Conservation (phyloP, 352 stramenopile genomes). For the Globisporangium rhizosaccharum region DNA sequence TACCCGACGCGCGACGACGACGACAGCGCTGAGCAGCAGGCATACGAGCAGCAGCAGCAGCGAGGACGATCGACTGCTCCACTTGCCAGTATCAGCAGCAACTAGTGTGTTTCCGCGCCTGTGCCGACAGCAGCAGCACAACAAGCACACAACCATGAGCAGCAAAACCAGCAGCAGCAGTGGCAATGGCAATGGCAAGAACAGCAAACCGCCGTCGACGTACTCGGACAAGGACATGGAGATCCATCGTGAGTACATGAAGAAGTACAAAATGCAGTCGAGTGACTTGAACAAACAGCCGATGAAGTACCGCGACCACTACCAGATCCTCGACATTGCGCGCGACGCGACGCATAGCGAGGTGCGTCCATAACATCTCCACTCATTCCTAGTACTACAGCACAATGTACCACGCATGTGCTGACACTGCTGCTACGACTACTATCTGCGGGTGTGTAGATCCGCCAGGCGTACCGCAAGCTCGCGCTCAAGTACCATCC, state of each 20-base stretch:
- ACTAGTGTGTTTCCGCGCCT: not conserved
- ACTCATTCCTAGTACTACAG: not conserved
- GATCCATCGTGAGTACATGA: slow-evolving; percentile 85
- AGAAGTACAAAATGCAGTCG: slow-evolving; percentile 83
- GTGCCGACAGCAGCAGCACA: not conserved
- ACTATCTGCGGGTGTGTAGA: slow-evolving; percentile 34
- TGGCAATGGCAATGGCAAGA: not conserved
- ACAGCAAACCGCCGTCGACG: slow-evolving; percentile 15
- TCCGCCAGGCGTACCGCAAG: slow-evolving; percentile 90
- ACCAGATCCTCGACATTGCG: slow-evolving; percentile 56
- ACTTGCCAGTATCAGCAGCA: not conserved
- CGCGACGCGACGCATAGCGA: slow-evolving; percentile 64
- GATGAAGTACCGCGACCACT: slow-evolving; percentile 78
- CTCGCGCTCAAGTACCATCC: slow-evolving; percentile 85
- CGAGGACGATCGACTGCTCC: no score
- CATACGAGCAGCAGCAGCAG: no score
- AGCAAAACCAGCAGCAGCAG: slow-evolving; percentile 11
- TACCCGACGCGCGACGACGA: not conserved
- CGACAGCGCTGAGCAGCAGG: no score
- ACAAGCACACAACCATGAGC: slow-evolving; percentile 1
- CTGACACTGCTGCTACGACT: not conserved
- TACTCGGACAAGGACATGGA: slow-evolving; percentile 75
- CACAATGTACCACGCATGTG: not conserved
- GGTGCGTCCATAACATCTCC: slow-evolving; percentile 15
- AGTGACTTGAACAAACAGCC: slow-evolving; percentile 47